Conservation (phyloP, 2,329 filamentous ascomycete genomes). For the Didymella glomerata region DNA sequence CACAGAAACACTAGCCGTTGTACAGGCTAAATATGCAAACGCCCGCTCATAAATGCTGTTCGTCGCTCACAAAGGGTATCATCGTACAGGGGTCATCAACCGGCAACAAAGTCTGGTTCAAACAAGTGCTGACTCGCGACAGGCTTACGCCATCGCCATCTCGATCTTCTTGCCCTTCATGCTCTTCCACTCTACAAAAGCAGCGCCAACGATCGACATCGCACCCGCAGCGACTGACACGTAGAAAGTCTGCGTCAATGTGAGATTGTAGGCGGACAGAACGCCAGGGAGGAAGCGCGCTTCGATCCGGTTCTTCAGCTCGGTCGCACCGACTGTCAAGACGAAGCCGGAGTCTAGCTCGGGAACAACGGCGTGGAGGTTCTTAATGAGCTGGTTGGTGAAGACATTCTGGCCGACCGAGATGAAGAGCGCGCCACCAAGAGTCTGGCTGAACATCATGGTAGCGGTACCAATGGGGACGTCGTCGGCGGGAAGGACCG, state of each 20-base stretch:
- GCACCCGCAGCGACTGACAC: constrained; percentile 65
- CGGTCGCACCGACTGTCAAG: constrained; percentile 63
- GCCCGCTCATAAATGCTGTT: constrained; percentile 7
- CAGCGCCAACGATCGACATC: constrained; percentile 63
- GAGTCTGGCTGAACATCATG: constrained; percentile 59
- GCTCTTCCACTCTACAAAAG: constrained; percentile 69
- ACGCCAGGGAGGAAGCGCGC: constrained; percentile 62
- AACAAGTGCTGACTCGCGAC: constrained; percentile 12
- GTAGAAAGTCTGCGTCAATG: constrained; percentile 67
- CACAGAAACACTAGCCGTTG: not conserved
- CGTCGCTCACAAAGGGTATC: constrained; percentile 22
- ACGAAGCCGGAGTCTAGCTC: constrained; percentile 56
- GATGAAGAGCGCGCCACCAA: constrained; percentile 60
- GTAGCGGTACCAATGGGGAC: constrained; percentile 58
- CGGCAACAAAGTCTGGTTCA: constrained; percentile 1
- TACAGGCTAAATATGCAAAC: not conserved
- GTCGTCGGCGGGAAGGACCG: constrained; percentile 54
- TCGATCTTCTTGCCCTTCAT: constrained; percentile 67
- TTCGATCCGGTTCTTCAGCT: constrained; percentile 64
- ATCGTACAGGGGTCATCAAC: constrained; percentile 18
- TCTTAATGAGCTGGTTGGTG: constrained; percentile 58
- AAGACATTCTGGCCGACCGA: constrained; percentile 61
- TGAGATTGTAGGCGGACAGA: constrained; percentile 69
- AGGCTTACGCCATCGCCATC: constrained; percentile 43
- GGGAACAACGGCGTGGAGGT: constrained; percentile 49